Evolutionary conservation across 2,329 filamentous ascomycete species (phyloP).

Genomic region (Cytospora chrysosperma): DNA sequence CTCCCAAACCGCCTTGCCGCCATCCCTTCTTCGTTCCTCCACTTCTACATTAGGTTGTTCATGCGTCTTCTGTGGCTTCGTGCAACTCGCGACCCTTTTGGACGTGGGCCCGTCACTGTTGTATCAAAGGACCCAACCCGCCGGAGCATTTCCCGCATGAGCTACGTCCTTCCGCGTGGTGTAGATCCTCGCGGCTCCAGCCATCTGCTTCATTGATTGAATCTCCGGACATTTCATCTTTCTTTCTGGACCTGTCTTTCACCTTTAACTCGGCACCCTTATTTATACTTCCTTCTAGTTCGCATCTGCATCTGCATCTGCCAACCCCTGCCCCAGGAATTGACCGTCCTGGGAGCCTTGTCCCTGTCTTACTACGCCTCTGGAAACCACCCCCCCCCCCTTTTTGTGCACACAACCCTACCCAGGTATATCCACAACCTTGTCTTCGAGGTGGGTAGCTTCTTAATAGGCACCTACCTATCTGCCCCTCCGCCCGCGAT

Average conservation of each 20-base stretch:
- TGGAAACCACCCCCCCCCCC: background rate
- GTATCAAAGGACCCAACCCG: constrained; percentile 11
- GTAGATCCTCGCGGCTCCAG: constrained; percentile 14
- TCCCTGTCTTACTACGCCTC: constrained; percentile 19
- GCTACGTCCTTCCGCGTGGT: constrained; percentile 9
- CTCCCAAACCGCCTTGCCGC: background rate
- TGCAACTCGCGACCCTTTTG: background rate
- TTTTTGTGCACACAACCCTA: constrained; percentile 23
- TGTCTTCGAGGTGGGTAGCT: constrained; percentile 7
- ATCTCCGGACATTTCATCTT: constrained; percentile 8
- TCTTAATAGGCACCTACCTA: constrained; percentile 20
- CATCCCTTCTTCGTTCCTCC: background rate
- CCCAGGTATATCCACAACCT: background rate
- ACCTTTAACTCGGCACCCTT: constrained; percentile 8
- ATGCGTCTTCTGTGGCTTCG: constrained; percentile 1
- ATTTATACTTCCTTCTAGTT: constrained; percentile 5
- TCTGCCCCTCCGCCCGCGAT: constrained; percentile 19
- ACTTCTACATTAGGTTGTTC: background rate
- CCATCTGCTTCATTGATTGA: constrained; percentile 6
- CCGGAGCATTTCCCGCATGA: constrained; percentile 16
- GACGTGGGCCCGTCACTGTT: constrained; percentile 7
- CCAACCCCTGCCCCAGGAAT: constrained; percentile 11
- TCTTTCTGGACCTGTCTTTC: constrained; percentile 9
- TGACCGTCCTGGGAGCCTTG: constrained; percentile 21
- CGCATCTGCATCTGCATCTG: background rate